These are phyloP conservation scores for Cucurbitaria berberidis DNA, from an alignment of 2,329 filamentous ascomycete genomes.

Conservation along the genomic window DNA sequence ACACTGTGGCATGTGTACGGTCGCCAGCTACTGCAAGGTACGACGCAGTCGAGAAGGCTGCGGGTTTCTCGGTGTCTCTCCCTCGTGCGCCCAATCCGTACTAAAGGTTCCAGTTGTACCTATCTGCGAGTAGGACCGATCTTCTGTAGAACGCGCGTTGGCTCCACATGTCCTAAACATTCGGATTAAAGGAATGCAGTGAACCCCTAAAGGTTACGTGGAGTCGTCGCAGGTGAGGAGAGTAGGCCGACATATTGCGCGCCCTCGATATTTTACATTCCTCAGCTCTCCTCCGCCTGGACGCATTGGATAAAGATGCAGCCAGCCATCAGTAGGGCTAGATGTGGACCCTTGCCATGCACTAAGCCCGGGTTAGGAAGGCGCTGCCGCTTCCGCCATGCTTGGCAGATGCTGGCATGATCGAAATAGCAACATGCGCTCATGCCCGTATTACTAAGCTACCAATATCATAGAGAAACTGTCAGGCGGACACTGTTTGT, in stretches of 20 bases:
- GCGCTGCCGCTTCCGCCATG: not conserved
- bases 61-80: not conserved
- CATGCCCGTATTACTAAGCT: not conserved
- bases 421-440: not conserved
- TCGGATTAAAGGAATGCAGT: not conserved
- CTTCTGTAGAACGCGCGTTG: not conserved
- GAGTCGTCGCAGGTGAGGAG: not conserved
- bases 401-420: not conserved
- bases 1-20: not conserved
- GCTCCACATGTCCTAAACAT: not conserved
- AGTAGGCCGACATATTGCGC: not conserved
- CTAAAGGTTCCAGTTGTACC: not conserved
- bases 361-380: not conserved
- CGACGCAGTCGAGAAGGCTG: not conserved
- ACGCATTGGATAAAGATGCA: not conserved
- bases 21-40: conserved; percentile 1
- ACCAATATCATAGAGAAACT: not conserved
- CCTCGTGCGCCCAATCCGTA: not conserved
- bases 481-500: not conserved
- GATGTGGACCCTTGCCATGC: not conserved
- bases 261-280: not conserved
- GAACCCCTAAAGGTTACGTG: not conserved
- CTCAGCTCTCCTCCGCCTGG: not conserved
- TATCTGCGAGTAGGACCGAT: not conserved
- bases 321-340: not conserved